Evolutionary conservation across 768 basidiomycete species (phyloP).

Genomic region (Lyophyllum semitale): DNA sequence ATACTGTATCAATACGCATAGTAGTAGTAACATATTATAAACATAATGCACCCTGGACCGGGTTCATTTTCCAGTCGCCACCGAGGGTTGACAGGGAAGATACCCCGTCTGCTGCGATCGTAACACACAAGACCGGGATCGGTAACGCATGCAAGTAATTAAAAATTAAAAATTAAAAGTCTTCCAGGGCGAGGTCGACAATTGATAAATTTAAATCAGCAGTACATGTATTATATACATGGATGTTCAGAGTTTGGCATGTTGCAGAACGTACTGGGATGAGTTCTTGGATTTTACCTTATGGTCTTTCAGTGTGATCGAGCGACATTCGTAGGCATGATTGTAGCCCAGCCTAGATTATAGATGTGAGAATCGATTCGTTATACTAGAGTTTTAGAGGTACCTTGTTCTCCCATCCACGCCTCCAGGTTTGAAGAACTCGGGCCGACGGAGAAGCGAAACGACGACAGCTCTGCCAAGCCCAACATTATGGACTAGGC

Average conservation of each 20-base stretch:
- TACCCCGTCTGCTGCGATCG: too few relatives aligned
- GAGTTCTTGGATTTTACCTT: slow-evolving; percentile 73
- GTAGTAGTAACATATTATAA: too few relatives aligned
- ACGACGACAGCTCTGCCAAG: slow-evolving; percentile 82
- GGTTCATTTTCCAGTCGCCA: too few relatives aligned
- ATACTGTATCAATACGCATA: too few relatives aligned
- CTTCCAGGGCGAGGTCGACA: too few relatives aligned
- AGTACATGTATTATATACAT: background rate
- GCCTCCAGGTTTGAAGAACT: slow-evolving; percentile 71
- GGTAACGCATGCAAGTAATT: too few relatives aligned
- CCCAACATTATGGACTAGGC: slow-evolving; percentile 82
- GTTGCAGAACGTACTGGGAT: slow-evolving; percentile 49
- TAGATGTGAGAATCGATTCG: too few relatives aligned
- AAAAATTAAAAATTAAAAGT: too few relatives aligned
- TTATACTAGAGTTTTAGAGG: slow-evolving; percentile 5
- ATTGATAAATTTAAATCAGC: too few relatives aligned
- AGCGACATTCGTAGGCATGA: slow-evolving; percentile 68
- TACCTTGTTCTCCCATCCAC: slow-evolving; percentile 68
- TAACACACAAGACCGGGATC: too few relatives aligned
- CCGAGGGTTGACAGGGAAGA: too few relatives aligned
- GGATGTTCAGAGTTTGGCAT: slow-evolving; percentile 45
- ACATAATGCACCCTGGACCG: too few relatives aligned
- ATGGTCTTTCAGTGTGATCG: slow-evolving; percentile 62
- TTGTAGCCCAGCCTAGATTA: slow-evolving; percentile 84
- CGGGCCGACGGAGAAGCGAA: slow-evolving; percentile 73